Conservation (phyloP, 2,329 filamentous ascomycete genomes). For the Pseudogymnoascus sp. region DNA sequence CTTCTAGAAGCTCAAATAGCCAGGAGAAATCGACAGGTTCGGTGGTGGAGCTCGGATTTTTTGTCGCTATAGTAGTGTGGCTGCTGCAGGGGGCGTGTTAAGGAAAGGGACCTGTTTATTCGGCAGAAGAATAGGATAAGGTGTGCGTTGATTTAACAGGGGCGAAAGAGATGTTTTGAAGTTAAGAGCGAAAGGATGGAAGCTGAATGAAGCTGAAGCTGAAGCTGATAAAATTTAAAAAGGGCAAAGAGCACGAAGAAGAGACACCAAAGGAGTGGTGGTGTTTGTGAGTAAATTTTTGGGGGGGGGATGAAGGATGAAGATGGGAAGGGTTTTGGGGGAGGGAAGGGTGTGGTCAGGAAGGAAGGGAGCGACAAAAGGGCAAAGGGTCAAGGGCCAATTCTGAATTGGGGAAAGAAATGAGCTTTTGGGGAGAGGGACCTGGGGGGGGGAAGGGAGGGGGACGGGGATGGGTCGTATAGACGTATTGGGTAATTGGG, state of each 20-base stretch:
- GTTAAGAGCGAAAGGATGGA: slow-evolving; percentile 19
- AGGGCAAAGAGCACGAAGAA: slow-evolving; percentile 15
- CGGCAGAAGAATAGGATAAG: slow-evolving; percentile 19
- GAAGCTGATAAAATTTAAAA: slow-evolving; percentile 12
- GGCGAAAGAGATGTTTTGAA: background rate
- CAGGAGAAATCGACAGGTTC: background rate
- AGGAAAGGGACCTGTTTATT: background rate
- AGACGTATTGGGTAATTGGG: background rate
- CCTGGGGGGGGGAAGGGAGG: background rate
- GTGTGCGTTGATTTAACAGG: slow-evolving; percentile 14
- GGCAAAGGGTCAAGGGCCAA: background rate
- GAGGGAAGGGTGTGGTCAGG: background rate
- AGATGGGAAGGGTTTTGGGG: background rate
- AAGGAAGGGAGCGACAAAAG: slow-evolving; percentile 9
- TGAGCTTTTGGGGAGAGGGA: background rate
- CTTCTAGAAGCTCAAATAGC: background rate
- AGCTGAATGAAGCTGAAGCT: slow-evolving; percentile 13
- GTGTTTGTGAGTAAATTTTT: background rate
- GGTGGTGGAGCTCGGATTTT: background rate
- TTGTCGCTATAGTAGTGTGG: background rate
- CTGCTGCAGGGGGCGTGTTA: background rate
- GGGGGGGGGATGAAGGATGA: background rate
- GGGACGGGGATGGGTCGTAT: background rate
- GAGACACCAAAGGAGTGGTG: slow-evolving; percentile 11
- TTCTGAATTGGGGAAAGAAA: background rate